phyloP scores from a whole-genome alignment of 495 filamentous ascomycete species.

The Cercophora scortea region DNA sequence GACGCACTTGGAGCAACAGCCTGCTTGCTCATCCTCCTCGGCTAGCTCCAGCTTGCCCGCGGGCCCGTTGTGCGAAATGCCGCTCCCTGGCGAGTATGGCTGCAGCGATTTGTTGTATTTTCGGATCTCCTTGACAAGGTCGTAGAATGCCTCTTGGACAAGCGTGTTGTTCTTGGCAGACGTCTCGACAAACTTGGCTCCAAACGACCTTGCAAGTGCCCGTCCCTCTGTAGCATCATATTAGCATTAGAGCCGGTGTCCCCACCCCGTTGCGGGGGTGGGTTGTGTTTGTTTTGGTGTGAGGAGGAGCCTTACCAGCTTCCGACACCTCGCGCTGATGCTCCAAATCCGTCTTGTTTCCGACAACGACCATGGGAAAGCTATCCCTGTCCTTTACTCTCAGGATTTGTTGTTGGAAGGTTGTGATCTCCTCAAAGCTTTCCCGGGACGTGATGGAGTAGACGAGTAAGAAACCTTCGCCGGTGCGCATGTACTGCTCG shows the following conservation, averaged over 20 bases:
- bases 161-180: slow-evolving; percentile 97
- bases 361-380: slow-evolving; percentile 99
- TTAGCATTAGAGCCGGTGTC: slow-evolving; percentile 17
- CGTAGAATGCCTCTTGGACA: slow-evolving; percentile 96
- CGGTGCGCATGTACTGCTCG: slow-evolving; percentile 99
- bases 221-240: slow-evolving; percentile 65
- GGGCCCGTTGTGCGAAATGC: slow-evolving; percentile 53
- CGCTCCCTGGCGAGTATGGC: slow-evolving; percentile 62
- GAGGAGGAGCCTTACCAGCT: slow-evolving; percentile 64
- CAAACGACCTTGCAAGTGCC: slow-evolving; percentile 74
- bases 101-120: slow-evolving; percentile 97
- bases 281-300: not conserved
- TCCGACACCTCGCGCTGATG: slow-evolving; percentile 80
- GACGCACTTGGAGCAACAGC: slow-evolving; percentile 82
- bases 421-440: slow-evolving; percentile 96
- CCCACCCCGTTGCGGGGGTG: too few species aligned
- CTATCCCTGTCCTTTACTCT: slow-evolving; percentile 98
- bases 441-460: slow-evolving; percentile 97
- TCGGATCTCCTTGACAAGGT: slow-evolving; percentile 94
- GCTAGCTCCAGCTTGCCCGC: slow-evolving; percentile 70
- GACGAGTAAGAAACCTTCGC: slow-evolving; percentile 94
- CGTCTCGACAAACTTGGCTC: slow-evolving; percentile 97
- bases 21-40: slow-evolving; percentile 59
- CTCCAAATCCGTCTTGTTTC: slow-evolving; percentile 98
- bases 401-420: slow-evolving; percentile 97